A percentile compares a stretch with the other conserved stretches of the same genome.
Evolutionary conservation across 2,329 filamentous ascomycete genomes (phyloP).

Genomic region (Aspergillus ochraceoroseus): DNA sequence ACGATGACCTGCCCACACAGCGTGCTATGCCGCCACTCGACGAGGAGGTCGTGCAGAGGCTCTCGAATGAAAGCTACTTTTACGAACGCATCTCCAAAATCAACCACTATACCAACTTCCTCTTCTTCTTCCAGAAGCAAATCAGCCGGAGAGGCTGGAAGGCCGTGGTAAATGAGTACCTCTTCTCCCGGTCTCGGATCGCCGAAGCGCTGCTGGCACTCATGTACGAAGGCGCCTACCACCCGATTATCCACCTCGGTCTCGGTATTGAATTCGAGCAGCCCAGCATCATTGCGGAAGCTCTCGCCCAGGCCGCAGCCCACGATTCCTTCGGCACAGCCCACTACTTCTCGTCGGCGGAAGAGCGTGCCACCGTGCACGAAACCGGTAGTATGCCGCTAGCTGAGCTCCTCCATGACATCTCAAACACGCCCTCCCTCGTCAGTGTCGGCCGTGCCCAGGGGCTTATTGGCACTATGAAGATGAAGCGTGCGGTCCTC

Average conservation of each 20-base stretch:
- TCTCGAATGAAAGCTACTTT: constrained; percentile 25
- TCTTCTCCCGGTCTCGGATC: constrained; percentile 58
- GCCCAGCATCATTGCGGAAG: constrained; percentile 70
- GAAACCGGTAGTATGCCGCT: background rate
- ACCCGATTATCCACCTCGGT: constrained; percentile 77
- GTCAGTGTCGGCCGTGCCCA: background rate
- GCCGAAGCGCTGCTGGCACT: constrained; percentile 61
- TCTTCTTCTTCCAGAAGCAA: constrained; percentile 64
- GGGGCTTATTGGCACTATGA: constrained; percentile 9
- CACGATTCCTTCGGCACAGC: constrained; percentile 44
- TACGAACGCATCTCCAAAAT: constrained; percentile 31
- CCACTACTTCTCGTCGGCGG: background rate
- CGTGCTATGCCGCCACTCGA: constrained; percentile 25
- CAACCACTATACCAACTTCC: constrained; percentile 61
- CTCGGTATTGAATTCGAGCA: constrained; percentile 74
- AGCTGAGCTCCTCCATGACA: background rate
- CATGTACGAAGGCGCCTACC: constrained; percentile 57
- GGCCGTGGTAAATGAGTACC: constrained; percentile 55
- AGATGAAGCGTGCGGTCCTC: constrained; percentile 2
- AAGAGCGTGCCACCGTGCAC: background rate
- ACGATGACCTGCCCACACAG: constrained; percentile 25
- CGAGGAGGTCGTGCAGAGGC: constrained; percentile 11
- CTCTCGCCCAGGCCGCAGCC: constrained; percentile 65
- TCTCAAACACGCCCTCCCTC: background rate
- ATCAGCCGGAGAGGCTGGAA: constrained; percentile 59